Percentiles rank a stretch among this genome's conserved stretches.
Evolutionary conservation across 1,284 basidiomycete species (phyloP).

Genomic region (Malassezia globosa): DNA sequence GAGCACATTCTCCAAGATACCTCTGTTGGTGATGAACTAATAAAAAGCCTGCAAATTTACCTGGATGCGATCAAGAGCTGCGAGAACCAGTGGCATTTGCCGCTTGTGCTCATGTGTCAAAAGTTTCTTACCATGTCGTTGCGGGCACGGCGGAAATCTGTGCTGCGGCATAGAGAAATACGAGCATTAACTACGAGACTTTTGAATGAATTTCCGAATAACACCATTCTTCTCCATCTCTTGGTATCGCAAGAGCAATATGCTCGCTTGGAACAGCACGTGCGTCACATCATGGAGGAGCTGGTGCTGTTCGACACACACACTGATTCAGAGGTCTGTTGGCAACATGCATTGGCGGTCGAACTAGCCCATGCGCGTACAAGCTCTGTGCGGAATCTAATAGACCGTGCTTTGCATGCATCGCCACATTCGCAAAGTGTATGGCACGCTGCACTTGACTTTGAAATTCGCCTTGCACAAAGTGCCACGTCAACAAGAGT

Average conservation of each 20-base stretch:
- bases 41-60: background rate
- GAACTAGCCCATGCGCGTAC: background rate
- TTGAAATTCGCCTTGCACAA: background rate
- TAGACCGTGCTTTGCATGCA: background rate
- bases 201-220: background rate
- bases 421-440: background rate
- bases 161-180: background rate
- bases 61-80: background rate
- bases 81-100: background rate
- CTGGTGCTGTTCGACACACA: background rate
- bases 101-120: background rate
- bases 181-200: background rate
- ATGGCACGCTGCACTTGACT: constrained; percentile 7
- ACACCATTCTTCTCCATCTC: background rate
- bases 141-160: background rate
- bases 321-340: background rate
- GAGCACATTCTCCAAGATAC: constrained; percentile 3
- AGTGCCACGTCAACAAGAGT: background rate
- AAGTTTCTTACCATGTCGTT: background rate
- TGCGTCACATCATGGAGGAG: background rate
- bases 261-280: background rate
- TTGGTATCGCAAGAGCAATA: background rate
- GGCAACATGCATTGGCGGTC: background rate
- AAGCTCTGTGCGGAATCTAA: background rate
- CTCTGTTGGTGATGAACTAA: constrained; percentile 1